Evolutionary conservation across 768 basidiomycete species (phyloP).

Genomic region (Paxillus ammoniavirescens): DNA sequence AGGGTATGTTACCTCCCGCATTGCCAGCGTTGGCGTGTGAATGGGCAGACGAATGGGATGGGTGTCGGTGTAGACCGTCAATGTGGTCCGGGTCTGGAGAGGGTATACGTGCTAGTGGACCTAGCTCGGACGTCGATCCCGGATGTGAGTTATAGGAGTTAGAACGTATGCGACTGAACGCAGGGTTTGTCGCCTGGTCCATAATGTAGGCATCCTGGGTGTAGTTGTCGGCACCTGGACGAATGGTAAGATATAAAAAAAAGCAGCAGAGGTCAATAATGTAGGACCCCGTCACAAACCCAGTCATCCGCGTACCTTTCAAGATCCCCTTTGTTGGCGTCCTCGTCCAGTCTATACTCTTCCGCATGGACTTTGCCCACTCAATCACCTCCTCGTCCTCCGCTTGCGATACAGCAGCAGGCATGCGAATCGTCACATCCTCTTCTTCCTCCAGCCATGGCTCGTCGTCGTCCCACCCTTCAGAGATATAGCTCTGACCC

Average conservation of each 20-base stretch:
- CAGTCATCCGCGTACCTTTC: constrained; percentile 48
- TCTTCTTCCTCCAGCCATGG: constrained; percentile 72
- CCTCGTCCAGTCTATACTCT: constrained; percentile 66
- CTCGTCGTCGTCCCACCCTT: constrained; percentile 79
- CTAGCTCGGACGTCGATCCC: constrained; percentile 49
- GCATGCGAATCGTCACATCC: constrained; percentile 65
- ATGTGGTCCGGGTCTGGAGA: constrained; percentile 84
- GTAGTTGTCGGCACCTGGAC: constrained; percentile 65
- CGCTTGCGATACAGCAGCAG: constrained; percentile 2
- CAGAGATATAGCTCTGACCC: constrained; percentile 46
- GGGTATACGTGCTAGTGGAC: constrained; percentile 80
- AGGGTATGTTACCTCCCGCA: constrained; percentile 30
- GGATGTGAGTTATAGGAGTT: constrained; percentile 74
- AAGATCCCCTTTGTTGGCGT: constrained; percentile 82
- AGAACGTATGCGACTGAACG: constrained; percentile 60
- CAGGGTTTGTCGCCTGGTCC: constrained; percentile 38
- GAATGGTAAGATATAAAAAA: neutral
- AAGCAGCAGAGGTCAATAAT: neutral
- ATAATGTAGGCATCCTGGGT: constrained; percentile 57
- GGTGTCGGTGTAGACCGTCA: constrained; percentile 78
- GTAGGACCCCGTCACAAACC: neutral
- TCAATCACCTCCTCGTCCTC: constrained; percentile 65
- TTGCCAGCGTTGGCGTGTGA: constrained; percentile 18
- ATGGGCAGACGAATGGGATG: constrained; percentile 51
- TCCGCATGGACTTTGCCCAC: constrained; percentile 74